A percentile compares a stretch with the other conserved stretches of the same genome.
Conservation (phyloP, 768 basidiomycete genomes). For the Butyriboletus loyo region DNA sequence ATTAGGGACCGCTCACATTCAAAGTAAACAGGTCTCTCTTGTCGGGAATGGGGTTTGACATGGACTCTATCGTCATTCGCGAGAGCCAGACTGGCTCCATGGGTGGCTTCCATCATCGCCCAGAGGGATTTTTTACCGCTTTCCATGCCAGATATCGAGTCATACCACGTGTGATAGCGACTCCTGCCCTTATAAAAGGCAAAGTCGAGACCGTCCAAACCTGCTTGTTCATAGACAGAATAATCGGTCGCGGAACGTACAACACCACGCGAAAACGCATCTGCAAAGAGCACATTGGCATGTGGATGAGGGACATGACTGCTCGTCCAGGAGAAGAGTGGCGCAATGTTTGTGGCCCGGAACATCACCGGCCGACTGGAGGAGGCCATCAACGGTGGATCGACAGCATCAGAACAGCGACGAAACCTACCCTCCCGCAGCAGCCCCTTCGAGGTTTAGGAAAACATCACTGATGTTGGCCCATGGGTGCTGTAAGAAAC, state of each 20-base stretch:
- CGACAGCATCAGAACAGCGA: background rate
- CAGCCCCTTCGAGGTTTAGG: conserved; percentile 81
- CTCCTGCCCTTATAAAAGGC: conserved; percentile 76
- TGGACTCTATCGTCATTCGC: conserved; percentile 41
- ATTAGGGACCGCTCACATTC: conserved; percentile 50
- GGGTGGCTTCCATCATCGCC: conserved; percentile 73
- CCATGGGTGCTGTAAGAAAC: conserved; percentile 77
- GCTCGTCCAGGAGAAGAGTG: conserved; percentile 50
- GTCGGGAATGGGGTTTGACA: conserved; percentile 20
- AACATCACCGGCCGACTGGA: conserved; percentile 72
- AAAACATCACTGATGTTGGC: conserved; percentile 61
- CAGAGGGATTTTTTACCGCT: conserved; percentile 61
- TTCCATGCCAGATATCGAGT: conserved; percentile 57
- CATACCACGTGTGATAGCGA: conserved; percentile 74
- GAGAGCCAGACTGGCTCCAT: conserved; percentile 53
- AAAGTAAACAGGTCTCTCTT: conserved; percentile 56
- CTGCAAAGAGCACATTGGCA: conserved; percentile 64
- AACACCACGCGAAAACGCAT: conserved; percentile 62
- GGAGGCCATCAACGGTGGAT: background rate
- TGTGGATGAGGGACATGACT: conserved; percentile 61
- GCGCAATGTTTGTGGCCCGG: conserved; percentile 59
- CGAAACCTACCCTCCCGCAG: conserved; percentile 62
- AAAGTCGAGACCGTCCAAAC: conserved; percentile 70
- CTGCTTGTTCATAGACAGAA: conserved; percentile 55
- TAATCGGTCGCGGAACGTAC: conserved; percentile 75